phyloP scores from a whole-genome alignment of 2,329 filamentous ascomycete genomes.

The Alternaria sp. region DNA sequence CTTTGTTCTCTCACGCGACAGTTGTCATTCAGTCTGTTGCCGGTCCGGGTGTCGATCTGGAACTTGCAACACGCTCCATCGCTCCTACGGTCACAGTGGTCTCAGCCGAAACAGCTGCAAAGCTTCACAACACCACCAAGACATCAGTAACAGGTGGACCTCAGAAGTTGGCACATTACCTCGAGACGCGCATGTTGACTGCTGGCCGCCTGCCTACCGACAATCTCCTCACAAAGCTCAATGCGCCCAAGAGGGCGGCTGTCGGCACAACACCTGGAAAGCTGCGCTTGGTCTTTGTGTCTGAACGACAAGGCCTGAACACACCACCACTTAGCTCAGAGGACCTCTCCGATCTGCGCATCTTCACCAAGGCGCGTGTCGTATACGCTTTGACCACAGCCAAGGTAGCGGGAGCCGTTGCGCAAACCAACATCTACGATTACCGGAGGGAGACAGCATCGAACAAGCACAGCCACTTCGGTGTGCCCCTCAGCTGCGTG shows the following conservation, averaged over 20 bases:
- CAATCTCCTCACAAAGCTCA: slow-evolving; percentile 67
- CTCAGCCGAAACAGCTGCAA: slow-evolving; percentile 73
- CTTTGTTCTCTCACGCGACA: slow-evolving; percentile 83
- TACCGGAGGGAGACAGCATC: slow-evolving; percentile 66
- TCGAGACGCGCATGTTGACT: slow-evolving; percentile 73
- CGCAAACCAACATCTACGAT: slow-evolving; percentile 86
- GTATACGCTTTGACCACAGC: slow-evolving; percentile 84
- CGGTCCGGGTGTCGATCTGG: slow-evolving; percentile 72
- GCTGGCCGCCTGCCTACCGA: slow-evolving; percentile 76
- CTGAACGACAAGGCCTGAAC: slow-evolving; percentile 70
- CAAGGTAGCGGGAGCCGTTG: slow-evolving; percentile 85
- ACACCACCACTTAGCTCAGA: slow-evolving; percentile 70
- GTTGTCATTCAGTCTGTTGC: slow-evolving; percentile 89
- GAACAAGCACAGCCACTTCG: slow-evolving; percentile 71
- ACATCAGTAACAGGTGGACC: slow-evolving; percentile 67
- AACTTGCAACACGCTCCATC: slow-evolving; percentile 73
- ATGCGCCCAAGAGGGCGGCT: slow-evolving; percentile 64
- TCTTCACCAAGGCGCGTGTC: slow-evolving; percentile 80
- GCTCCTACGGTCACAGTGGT: slow-evolving; percentile 84
- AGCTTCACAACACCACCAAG: slow-evolving; percentile 69
- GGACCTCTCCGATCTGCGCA: slow-evolving; percentile 78
- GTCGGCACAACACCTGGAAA: slow-evolving; percentile 71
- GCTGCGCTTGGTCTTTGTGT: slow-evolving; percentile 80
- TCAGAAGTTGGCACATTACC: slow-evolving; percentile 71
- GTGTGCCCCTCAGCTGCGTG: slow-evolving; percentile 77